Conservation (phyloP, 2,329 filamentous ascomycete species). For the Apiospora kogelbergensis region DNA sequence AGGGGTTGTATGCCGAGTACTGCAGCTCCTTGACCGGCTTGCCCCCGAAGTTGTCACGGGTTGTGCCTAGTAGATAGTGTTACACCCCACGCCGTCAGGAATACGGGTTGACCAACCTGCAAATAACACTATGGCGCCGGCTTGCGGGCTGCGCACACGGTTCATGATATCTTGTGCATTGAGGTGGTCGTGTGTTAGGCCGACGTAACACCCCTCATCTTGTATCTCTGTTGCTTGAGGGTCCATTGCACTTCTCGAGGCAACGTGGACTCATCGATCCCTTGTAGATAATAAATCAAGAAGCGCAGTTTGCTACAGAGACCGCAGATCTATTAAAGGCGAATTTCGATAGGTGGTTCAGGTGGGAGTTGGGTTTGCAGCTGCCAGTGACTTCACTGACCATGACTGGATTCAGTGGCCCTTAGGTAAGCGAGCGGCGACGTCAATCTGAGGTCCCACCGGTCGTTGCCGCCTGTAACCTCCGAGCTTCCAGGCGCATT, state of each 20-base stretch:
- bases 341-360: background rate
- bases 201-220: conserved; percentile 59
- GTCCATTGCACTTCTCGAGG: conserved; percentile 19
- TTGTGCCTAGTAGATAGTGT: conserved; percentile 58
- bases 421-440: background rate
- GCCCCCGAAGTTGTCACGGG: conserved; percentile 70
- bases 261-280: background rate
- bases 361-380: conserved; percentile 15
- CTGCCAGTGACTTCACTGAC: background rate
- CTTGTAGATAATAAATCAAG: too few species aligned
- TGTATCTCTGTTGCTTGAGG: conserved; percentile 39
- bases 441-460: background rate
- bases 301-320: background rate
- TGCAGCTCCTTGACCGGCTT: conserved; percentile 73
- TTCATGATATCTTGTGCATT: conserved; percentile 59
- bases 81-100: background rate
- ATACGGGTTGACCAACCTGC: conserved; percentile 51
- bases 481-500: background rate
- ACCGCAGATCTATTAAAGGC: background rate
- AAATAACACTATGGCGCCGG: conserved; percentile 76
- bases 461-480: background rate
- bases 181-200: conserved; percentile 64
- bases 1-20: conserved; percentile 72
- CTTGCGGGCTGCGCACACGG: conserved; percentile 69
- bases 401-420: background rate